These are phyloP conservation scores for Hemileccinum impolitum DNA, from an alignment of 768 basidiomycete genomes.

Conservation along the genomic window DNA sequence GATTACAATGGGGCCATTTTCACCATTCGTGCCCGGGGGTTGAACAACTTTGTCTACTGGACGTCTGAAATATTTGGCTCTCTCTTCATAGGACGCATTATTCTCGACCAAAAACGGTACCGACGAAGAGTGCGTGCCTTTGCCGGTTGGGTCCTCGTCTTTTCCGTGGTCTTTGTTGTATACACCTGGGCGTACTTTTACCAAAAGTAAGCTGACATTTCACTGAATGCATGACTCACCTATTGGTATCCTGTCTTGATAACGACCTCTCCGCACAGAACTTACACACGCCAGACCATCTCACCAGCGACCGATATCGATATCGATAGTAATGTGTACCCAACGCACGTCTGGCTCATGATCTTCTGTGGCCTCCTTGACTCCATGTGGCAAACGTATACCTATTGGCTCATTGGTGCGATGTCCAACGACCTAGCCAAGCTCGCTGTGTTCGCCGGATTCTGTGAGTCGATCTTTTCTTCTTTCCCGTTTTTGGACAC, in stretches of 20 bases:
- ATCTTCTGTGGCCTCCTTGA: constrained; percentile 76
- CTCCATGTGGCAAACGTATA: constrained; percentile 81
- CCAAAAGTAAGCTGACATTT: constrained; percentile 49
- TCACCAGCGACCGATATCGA: constrained; percentile 46
- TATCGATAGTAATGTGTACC: constrained; percentile 53
- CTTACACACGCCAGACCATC: constrained; percentile 58
- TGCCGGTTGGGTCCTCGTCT: constrained; percentile 61
- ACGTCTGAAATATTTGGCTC: constrained; percentile 74
- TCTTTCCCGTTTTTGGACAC: background rate
- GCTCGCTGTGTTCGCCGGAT: constrained; percentile 77
- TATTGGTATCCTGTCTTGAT: too few relatives aligned
- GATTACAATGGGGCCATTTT: constrained; percentile 76
- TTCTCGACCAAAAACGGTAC: constrained; percentile 59
- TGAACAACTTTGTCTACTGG: constrained; percentile 84
- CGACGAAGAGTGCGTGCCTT: constrained; percentile 69
- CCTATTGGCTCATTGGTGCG: constrained; percentile 83
- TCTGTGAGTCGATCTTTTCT: constrained; percentile 49
- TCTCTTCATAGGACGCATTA: constrained; percentile 56
- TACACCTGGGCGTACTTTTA: constrained; percentile 81
- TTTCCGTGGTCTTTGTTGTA: constrained; percentile 62
- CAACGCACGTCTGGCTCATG: constrained; percentile 58
- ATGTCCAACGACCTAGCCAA: constrained; percentile 82
- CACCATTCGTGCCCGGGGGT: constrained; percentile 72
- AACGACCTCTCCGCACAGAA: constrained; percentile 1
- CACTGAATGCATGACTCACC: too few relatives aligned